A percentile compares a stretch with the other conserved stretches of the same genome.
Conservation (phyloP, 2,329 filamentous ascomycete genomes). For the Diplodia intermedia region DNA sequence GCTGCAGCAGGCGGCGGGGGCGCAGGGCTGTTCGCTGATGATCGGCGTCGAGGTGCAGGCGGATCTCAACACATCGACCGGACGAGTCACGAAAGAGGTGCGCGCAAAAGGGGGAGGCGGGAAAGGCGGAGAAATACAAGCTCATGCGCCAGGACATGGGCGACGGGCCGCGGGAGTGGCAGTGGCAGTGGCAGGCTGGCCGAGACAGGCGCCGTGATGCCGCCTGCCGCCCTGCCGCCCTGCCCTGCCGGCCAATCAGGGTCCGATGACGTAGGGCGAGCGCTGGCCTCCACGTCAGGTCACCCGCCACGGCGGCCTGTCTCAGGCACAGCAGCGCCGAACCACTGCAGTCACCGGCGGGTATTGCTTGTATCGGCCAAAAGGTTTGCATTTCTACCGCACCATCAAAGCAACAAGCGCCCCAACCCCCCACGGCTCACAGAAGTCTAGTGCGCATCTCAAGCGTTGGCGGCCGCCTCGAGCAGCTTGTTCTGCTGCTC, state of each 20-base stretch:
- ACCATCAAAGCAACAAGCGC: not conserved
- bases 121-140: conserved; percentile 25
- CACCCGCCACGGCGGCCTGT: not conserved
- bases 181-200: conserved; percentile 11
- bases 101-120: conserved; percentile 9
- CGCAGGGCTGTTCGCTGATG: conserved; percentile 7
- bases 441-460: conserved; percentile 10
- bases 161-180: conserved; percentile 26
- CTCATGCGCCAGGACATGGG: conserved; percentile 18
- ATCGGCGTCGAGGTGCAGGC: conserved; percentile 4
- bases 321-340: conserved; percentile 8
- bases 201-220: no score
- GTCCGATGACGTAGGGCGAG: conserved; percentile 18
- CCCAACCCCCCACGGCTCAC: not conserved
- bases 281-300: conserved; percentile 10
- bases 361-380: not conserved
- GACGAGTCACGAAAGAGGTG: not conserved
- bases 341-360: not conserved
- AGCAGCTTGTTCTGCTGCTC: conserved; percentile 47
- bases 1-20: conserved; percentile 4
- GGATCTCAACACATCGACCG: not conserved
- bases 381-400: conserved; percentile 9
- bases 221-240: not conserved
- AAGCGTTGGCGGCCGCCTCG: conserved; percentile 39
- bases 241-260: conserved; percentile 3